These are phyloP conservation scores for Starmerella roubikii DNA, from an alignment of 805 yeast species.

Conservation along the genomic window DNA sequence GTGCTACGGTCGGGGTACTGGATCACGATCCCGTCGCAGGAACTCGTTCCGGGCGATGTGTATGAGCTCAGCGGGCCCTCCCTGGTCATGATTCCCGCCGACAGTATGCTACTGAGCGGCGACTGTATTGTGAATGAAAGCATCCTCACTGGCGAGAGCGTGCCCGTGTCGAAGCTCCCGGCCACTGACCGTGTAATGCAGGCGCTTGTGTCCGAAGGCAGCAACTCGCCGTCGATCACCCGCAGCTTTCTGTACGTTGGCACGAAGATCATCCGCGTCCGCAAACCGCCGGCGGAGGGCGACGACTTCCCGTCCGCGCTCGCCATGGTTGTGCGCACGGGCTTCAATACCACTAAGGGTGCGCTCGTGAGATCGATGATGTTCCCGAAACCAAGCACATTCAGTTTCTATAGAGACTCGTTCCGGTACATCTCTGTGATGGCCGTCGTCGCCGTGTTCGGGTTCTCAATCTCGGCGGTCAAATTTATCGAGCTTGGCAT, in stretches of 20 bases:
- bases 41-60: slow-evolving; percentile 90
- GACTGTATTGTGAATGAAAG: slow-evolving; percentile 96
- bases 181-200: slow-evolving; percentile 47
- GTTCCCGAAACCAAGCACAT: slow-evolving; percentile 88
- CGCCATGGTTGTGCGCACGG: slow-evolving; percentile 79
- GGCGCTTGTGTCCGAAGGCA: slow-evolving; percentile 38
- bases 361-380: slow-evolving; percentile 87
- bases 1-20: slow-evolving; percentile 89
- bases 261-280: slow-evolving; percentile 73
- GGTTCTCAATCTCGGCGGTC: slow-evolving; percentile 70
- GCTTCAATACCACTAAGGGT: slow-evolving; percentile 93
- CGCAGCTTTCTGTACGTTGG: slow-evolving; percentile 60
- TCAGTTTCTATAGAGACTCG: slow-evolving; percentile 86
- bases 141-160: slow-evolving; percentile 96
- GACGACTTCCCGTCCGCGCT: slow-evolving; percentile 57
- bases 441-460: slow-evolving; percentile 71
- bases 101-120: slow-evolving; percentile 72
- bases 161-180: slow-evolving; percentile 75
- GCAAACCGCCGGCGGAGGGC: slow-evolving; percentile 41
- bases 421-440: slow-evolving; percentile 92
- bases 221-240: slow-evolving; percentile 3
- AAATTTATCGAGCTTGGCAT: slow-evolving; percentile 71
- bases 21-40: slow-evolving; percentile 63
- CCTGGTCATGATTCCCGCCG: slow-evolving; percentile 66
- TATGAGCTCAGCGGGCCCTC: slow-evolving; percentile 85